A percentile compares a stretch with the other conserved stretches of the same genome.
Conservation (phyloP, 371 early-diverging fungal genomes). For the Mycotypha africana region DNA sequence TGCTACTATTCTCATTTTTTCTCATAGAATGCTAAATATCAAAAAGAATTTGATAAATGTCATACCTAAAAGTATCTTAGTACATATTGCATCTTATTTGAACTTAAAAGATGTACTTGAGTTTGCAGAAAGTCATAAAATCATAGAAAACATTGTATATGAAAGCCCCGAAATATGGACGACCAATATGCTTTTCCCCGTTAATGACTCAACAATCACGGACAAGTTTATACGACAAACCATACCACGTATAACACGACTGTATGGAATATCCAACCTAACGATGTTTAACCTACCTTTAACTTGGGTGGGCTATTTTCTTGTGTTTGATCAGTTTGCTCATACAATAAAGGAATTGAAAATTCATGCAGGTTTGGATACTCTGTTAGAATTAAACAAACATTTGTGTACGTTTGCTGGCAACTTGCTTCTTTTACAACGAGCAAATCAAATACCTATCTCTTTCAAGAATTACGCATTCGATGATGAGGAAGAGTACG, state of each 20-base stretch:
- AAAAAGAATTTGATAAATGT: no score
- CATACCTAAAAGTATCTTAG: slow-evolving; percentile 12
- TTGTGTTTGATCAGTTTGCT: slow-evolving; percentile 42
- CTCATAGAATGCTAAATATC: no score
- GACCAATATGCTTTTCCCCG: slow-evolving; percentile 27
- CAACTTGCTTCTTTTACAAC: slow-evolving; percentile 29
- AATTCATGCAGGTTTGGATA: slow-evolving; percentile 13
- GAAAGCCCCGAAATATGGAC: slow-evolving; percentile 30
- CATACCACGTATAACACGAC: slow-evolving; percentile 33
- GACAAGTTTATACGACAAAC: slow-evolving; percentile 23
- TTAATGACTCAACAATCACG: slow-evolving; percentile 21
- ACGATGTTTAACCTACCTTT: slow-evolving; percentile 26
- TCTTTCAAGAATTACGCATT: slow-evolving; percentile 35
- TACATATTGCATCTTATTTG: slow-evolving; percentile 2
- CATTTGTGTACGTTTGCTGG: slow-evolving; percentile 36
- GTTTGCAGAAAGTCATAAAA: slow-evolving; percentile 10
- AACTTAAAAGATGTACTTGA: slow-evolving; percentile 10
- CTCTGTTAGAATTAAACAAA: slow-evolving; percentile 15
- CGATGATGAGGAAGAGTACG: slow-evolving; percentile 20
- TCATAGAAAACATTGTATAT: slow-evolving; percentile 16
- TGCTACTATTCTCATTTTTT: no score
- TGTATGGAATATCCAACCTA: slow-evolving; percentile 27
- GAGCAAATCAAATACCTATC: slow-evolving; percentile 34
- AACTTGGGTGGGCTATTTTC: slow-evolving; percentile 29
- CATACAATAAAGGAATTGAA: slow-evolving; percentile 32